Conservation (phyloP, 345 rosid genomes). For the Cardamine chenopodiifolia region DNA sequence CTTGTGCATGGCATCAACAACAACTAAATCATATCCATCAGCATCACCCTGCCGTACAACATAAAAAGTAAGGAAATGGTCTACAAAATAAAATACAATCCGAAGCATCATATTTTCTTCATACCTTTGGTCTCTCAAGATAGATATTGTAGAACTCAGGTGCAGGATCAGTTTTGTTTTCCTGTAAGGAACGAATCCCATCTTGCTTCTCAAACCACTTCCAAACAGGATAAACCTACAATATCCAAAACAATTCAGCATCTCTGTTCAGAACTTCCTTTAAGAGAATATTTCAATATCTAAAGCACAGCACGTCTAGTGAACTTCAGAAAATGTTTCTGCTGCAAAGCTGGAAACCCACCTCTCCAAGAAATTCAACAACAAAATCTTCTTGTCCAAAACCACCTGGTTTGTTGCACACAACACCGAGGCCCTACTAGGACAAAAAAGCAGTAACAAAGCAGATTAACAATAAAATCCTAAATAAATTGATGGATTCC, state of each 20-base stretch:
- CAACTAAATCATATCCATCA: conserved; percentile 99
- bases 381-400: conserved; percentile 95
- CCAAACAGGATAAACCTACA: conserved; percentile 98
- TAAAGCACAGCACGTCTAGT: conserved; percentile 10
- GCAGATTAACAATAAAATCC: conserved; percentile 36
- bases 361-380: conserved; percentile 99
- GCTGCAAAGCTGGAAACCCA: conserved; percentile 44
- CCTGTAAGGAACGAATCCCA: conserved; percentile 94
- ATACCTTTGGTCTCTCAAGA: conserved; percentile 99
- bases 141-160: conserved; percentile 99
- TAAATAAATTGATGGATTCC: background rate
- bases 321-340: conserved; percentile 16
- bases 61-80: conserved; percentile 37
- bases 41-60: conserved; percentile 83
- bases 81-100: conserved; percentile 28
- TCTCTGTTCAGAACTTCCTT: conserved; percentile 9
- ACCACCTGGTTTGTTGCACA: conserved; percentile 94
- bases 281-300: conserved; percentile 17
- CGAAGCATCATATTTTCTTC: conserved; percentile 28
- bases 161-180: conserved; percentile 92
- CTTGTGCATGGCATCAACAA: conserved; percentile 99
- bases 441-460: conserved; percentile 33
- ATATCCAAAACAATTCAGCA: conserved; percentile 32
- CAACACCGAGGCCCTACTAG: conserved; percentile 95
- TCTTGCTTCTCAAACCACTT: conserved; percentile 99